Percentiles rank a stretch among this genome's conserved stretches.
phyloP scores from a whole-genome alignment of 2,329 filamentous ascomycete species.

The Talaromyces rugulosus region DNA sequence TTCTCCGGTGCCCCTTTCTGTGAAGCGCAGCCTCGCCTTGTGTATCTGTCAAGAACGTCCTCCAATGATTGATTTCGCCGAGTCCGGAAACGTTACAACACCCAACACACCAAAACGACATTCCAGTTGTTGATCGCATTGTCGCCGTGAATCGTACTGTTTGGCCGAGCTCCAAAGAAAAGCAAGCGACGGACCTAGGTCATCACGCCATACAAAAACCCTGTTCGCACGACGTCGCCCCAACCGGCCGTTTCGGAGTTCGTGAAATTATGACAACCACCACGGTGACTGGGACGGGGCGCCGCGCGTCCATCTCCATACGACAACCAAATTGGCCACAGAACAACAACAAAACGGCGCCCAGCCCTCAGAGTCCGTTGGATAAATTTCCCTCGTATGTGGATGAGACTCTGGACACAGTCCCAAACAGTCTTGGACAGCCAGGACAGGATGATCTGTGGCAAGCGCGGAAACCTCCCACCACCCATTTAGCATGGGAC shows the following conservation, averaged over 20 bases:
- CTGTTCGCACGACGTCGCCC: not conserved
- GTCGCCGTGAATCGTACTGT: not conserved
- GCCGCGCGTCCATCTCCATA: slow-evolving; percentile 36
- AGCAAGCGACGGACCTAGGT: not conserved
- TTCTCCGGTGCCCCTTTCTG: not conserved
- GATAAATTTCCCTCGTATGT: slow-evolving; percentile 43
- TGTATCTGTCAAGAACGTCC: not conserved
- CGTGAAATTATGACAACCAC: slow-evolving; percentile 33
- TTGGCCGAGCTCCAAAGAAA: not conserved
- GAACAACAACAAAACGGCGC: slow-evolving; percentile 21
- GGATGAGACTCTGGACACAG: slow-evolving; percentile 31
- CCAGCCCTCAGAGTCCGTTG: slow-evolving; percentile 30
- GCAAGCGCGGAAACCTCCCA: slow-evolving; percentile 54
- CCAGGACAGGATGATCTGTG: slow-evolving; percentile 50
- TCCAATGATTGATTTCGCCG: not conserved
- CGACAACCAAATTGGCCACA: slow-evolving; percentile 31
- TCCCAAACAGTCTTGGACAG: slow-evolving; percentile 18
- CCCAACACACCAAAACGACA: not conserved
- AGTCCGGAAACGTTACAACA: not conserved
- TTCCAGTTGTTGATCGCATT: not conserved
- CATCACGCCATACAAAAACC: not conserved
- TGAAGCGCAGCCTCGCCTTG: not conserved
- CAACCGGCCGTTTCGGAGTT: not conserved
- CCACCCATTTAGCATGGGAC: slow-evolving; percentile 39
- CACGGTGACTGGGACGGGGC: slow-evolving; percentile 35